Conservation (phyloP, 139 green algal genomes). For the Chlorella sp. region DNA sequence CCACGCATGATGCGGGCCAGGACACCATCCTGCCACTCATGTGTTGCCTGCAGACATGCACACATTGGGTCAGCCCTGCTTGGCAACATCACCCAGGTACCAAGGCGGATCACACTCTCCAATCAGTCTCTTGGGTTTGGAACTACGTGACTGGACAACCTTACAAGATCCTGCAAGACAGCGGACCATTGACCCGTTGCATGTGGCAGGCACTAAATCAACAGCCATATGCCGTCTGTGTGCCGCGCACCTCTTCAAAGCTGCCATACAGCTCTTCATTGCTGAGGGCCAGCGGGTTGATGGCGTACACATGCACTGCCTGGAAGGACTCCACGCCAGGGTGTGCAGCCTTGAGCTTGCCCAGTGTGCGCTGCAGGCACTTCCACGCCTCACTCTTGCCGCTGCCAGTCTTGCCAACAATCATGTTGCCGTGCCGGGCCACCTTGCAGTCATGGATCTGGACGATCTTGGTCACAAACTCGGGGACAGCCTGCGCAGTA, state of each 20-base stretch:
- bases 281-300: slow-evolving; percentile 76
- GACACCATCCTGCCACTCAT: slow-evolving; percentile 74
- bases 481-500: slow-evolving; percentile 56
- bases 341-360: slow-evolving; percentile 52
- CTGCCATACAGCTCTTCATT: slow-evolving; percentile 81
- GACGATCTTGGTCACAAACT: slow-evolving; percentile 82
- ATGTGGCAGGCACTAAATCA: no score
- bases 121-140: no score
- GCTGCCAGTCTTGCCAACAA: slow-evolving; percentile 77
- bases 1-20: slow-evolving; percentile 67
- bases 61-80: no score
- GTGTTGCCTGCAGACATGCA: no score
- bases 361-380: slow-evolving; percentile 59
- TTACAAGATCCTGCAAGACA: no score
- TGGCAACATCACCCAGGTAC: no score
- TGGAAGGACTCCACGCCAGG: slow-evolving; percentile 59
- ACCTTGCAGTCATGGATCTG: slow-evolving; percentile 90
- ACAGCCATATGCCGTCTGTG: no score
- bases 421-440: slow-evolving; percentile 87
- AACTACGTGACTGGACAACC: no score
- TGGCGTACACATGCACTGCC: slow-evolving; percentile 72
- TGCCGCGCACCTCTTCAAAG: no score
- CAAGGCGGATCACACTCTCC: no score
- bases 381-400: slow-evolving; percentile 80
- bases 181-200: no score